Percentiles rank a stretch among this genome's conserved stretches.
Conservation (phyloP, 208 protist genomes). For the Trypanosoma scelopori region DNA sequence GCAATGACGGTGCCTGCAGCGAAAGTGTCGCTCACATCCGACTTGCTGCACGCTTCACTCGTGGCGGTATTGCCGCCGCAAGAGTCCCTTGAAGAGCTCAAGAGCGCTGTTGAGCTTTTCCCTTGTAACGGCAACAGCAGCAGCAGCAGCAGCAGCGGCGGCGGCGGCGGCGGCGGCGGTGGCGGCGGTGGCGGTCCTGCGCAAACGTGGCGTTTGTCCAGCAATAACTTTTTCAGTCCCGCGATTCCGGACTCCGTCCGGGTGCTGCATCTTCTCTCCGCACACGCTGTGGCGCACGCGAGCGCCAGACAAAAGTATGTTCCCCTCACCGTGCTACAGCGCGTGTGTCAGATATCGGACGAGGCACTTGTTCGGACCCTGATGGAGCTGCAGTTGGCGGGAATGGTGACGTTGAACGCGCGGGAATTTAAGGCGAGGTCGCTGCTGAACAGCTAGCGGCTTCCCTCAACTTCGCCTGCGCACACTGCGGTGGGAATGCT, state of each 20-base stretch:
- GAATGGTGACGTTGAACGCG: conserved; percentile 24
- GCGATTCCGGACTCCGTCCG: conserved; percentile 52
- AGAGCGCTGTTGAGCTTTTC: neutral
- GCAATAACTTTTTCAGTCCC: conserved; percentile 60
- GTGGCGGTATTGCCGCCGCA: conserved; percentile 40
- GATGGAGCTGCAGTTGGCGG: conserved; percentile 51
- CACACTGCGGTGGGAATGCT: too few species aligned
- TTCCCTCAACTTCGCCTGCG: too few species aligned
- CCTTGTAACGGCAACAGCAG: neutral
- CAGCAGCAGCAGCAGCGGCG: conserved; percentile 7
- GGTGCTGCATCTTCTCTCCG: conserved; percentile 57
- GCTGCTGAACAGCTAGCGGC: conserved; percentile 26
- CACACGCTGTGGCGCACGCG: conserved; percentile 35
- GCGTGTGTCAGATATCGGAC: conserved; percentile 61
- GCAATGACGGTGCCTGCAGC: conserved; percentile 37
- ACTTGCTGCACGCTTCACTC: conserved; percentile 47
- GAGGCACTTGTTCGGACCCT: conserved; percentile 50
- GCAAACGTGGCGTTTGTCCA: neutral
- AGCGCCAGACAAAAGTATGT: conserved; percentile 48
- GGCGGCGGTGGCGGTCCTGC: neutral
- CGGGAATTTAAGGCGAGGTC: conserved; percentile 30
- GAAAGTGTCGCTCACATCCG: conserved; percentile 23
- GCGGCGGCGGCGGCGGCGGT: conserved; percentile 2
- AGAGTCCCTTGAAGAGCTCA: conserved; percentile 50
- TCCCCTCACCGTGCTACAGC: conserved; percentile 53